Base-by-base conservation (phyloP, 2,329 filamentous ascomycete species). In the Pseudocercospora fuligena region DNA sequence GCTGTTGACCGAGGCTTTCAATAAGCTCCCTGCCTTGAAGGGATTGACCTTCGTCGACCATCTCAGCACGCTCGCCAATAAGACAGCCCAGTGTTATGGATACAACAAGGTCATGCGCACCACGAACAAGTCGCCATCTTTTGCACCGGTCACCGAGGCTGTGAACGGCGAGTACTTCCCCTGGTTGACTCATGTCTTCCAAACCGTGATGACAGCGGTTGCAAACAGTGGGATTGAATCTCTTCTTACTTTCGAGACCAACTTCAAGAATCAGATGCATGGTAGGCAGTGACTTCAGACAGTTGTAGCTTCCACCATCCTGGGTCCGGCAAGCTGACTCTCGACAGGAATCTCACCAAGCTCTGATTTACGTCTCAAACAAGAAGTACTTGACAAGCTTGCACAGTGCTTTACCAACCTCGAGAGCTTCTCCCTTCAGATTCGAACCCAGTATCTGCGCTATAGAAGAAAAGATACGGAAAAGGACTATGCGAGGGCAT, bases 1-100 rank as follows among this genome's bases (percentile, higher is more conserved):
- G 16, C 64, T 72, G 27, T 67, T 77, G 23, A 66, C 64, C 7
- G 67, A 72, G n/a, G 72, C 73, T 1, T 72, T 77, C 64, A 59
- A 54, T 12, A 59, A 66, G 12, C 69, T 77, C 2, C 66, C 68
- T 5, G 56, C 59, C 3, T 59, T 76, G 12, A 46, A 49, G 11
- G 25, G 29, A 31, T 60, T 72, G 23, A 66, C 54, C 5, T 23
- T 66, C 9, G 61, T 73, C 43, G 67, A 67, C 40, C 21, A 72
- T 31, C 40, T 61, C 27, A 66, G 63, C 3, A 23, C 21, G 5
- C 57, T 49, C 43, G 64, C 63, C n/a, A 66, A 72, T n/a, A 33
- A 25, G 16, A 27, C 51, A 1, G 51, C 27, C 51, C 8, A n/a
- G 7, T 66, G 69, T 29, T 64, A 70, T 36, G 70, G 72, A 12